A percentile compares a stretch with the other conserved stretches of the same genome.
These are phyloP conservation scores for Mortierella sp. DNA, from an alignment of 371 early-diverging fungal genomes.

Conservation along the genomic window DNA sequence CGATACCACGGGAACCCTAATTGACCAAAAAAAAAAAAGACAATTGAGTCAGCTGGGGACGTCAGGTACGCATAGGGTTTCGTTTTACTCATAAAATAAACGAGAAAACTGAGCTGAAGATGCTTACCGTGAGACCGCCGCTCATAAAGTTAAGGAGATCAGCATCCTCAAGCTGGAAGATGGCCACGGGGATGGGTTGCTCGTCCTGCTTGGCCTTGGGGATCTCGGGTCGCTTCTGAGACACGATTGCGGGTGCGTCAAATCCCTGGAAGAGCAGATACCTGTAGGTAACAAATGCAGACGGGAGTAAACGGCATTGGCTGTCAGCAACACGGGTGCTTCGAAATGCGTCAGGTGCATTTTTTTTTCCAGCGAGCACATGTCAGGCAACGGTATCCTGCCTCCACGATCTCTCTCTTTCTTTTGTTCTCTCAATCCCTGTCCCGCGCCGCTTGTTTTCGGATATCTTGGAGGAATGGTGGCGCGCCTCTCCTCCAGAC, in stretches of 20 bases:
- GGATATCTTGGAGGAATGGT: no score
- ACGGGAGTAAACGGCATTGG: no score
- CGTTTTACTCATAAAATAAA: not conserved
- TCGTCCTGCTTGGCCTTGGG: constrained; percentile 49
- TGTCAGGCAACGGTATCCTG: no score
- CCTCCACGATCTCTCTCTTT: no score
- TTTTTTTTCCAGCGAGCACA: constrained; percentile 7
- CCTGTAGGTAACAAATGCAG: constrained; percentile 6
- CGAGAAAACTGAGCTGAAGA: not conserved
- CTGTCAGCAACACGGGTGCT: not conserved
- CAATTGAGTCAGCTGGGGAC: not conserved
- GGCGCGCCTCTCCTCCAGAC: not conserved
- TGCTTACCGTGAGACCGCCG: constrained; percentile 42
- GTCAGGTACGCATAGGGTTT: not conserved
- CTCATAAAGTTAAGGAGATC: constrained; percentile 52
- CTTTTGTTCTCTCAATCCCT: not conserved
- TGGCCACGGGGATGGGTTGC: constrained; percentile 47
- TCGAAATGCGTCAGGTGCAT: not conserved
- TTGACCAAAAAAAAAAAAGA: not conserved
- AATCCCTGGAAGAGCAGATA: constrained; percentile 46
- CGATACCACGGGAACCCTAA: constrained; percentile 46
- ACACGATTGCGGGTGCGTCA: constrained; percentile 41
- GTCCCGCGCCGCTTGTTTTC: not conserved
- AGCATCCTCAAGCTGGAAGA: constrained; percentile 44
- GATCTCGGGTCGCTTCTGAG: constrained; percentile 45